Conservation (phyloP, 164 flowering plant species). For the Tetracentron sinense region DNA sequence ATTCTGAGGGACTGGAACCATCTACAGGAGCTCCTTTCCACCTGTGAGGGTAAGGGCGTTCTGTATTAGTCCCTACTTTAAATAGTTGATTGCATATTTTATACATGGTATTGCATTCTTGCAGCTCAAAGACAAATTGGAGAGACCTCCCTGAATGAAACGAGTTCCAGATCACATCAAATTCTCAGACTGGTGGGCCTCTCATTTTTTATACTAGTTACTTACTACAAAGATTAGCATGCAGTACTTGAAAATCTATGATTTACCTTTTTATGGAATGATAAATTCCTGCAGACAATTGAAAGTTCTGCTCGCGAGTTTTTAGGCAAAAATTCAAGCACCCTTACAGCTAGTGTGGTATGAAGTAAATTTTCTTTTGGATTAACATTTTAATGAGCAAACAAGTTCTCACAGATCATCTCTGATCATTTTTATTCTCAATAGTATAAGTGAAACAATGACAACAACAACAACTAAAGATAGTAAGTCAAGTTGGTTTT, state of each 20-base stretch:
- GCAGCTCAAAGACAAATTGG: conserved; percentile 92
- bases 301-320: conserved; percentile 74
- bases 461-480: background rate
- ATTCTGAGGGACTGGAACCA: conserved; percentile 58
- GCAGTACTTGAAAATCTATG: background rate
- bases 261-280: background rate
- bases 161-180: conserved; percentile 98
- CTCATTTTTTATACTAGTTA: conserved; percentile 1
- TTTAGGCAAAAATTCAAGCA: conserved; percentile 48
- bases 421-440: background rate
- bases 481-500: background rate
- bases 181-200: conserved; percentile 73
- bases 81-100: conserved; percentile 1
- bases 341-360: conserved; percentile 88
- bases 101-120: conserved; percentile 13
- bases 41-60: conserved; percentile 70
- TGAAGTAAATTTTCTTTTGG: conserved; percentile 2
- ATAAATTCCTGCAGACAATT: conserved; percentile 51
- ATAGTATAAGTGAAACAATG: background rate
- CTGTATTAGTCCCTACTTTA: background rate
- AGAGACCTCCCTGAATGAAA: conserved; percentile 84
- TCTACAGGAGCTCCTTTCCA: conserved; percentile 61
- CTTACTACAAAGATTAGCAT: background rate
- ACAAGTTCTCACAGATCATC: background rate
- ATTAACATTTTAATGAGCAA: background rate